Conservation (phyloP, 2,329 filamentous ascomycete species). For the Cordyceps cicadae region DNA sequence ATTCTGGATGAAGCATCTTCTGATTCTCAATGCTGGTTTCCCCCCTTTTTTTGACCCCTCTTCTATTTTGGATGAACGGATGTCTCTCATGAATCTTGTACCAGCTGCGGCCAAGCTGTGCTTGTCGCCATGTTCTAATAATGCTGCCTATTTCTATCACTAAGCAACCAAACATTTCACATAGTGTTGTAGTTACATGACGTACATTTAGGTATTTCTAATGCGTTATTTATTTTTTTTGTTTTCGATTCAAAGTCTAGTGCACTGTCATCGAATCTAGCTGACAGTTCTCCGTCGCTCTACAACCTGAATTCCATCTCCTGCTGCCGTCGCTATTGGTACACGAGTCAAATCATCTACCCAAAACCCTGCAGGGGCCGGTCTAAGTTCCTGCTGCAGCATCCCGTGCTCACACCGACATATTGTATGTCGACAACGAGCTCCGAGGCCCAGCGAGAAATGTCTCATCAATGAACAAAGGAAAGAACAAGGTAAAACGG, state of each 20-base stretch:
- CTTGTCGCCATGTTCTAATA: neutral
- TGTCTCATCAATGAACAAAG: constrained; percentile 6
- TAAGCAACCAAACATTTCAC: neutral
- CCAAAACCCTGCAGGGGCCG: neutral
- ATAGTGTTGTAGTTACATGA: neutral
- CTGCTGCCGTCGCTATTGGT: constrained; percentile 6
- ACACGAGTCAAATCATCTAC: constrained; percentile 11
- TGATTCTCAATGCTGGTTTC: neutral
- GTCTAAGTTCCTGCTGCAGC: neutral
- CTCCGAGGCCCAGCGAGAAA: neutral
- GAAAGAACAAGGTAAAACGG: constrained; percentile 5
- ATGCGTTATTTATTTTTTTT: constrained; percentile 8
- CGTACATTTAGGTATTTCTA: constrained; percentile 3
- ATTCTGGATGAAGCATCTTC: neutral
- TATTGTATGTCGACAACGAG: neutral
- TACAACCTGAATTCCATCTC: neutral
- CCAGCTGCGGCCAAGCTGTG: neutral
- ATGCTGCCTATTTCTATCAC: neutral
- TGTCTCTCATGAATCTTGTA: neutral
- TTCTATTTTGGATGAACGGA: neutral
- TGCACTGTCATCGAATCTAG: neutral
- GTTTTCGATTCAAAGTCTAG: constrained; percentile 2
- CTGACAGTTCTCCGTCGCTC: neutral
- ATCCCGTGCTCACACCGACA: neutral
- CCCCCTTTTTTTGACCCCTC: neutral